Conservation (phyloP, 2,329 filamentous ascomycete genomes). For the Ceratocystis eucalypticola region DNA sequence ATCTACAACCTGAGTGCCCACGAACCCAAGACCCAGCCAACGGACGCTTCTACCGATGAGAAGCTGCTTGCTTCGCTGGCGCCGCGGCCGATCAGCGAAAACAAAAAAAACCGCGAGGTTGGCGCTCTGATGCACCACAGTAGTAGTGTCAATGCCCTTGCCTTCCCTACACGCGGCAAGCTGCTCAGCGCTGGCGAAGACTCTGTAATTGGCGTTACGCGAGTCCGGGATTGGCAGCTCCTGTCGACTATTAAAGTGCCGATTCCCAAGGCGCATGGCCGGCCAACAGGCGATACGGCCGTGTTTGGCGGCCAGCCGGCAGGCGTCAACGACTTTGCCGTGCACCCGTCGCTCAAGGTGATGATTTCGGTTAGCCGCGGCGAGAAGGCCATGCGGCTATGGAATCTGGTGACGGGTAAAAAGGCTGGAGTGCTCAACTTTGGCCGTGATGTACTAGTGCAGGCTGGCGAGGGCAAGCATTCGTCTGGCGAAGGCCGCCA, state of each 20-base stretch:
- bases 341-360: constrained; percentile 91
- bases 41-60: constrained; percentile 23
- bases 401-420: constrained; percentile 93
- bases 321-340: constrained; percentile 89
- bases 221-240: constrained; percentile 78
- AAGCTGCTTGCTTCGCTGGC: constrained; percentile 53
- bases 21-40: constrained; percentile 35
- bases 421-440: constrained; percentile 91
- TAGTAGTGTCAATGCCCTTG: constrained; percentile 63
- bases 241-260: constrained; percentile 82
- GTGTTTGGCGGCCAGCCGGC: constrained; percentile 64
- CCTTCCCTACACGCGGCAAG: constrained; percentile 76
- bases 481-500: constrained; percentile 68
- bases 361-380: constrained; percentile 88
- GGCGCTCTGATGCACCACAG: constrained; percentile 79
- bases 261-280: constrained; percentile 61
- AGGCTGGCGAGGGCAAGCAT: constrained; percentile 63
- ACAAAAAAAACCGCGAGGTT: constrained; percentile 74
- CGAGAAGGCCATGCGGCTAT: constrained; percentile 82
- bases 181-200: constrained; percentile 81
- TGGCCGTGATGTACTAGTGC: constrained; percentile 53
- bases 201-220: constrained; percentile 75
- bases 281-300: constrained; percentile 83
- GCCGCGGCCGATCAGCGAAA: constrained; percentile 64
- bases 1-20: constrained; percentile 75